These are phyloP conservation scores for Mychonastes homosphaera DNA, from an alignment of 139 green algal species.

Conservation along the genomic window DNA sequence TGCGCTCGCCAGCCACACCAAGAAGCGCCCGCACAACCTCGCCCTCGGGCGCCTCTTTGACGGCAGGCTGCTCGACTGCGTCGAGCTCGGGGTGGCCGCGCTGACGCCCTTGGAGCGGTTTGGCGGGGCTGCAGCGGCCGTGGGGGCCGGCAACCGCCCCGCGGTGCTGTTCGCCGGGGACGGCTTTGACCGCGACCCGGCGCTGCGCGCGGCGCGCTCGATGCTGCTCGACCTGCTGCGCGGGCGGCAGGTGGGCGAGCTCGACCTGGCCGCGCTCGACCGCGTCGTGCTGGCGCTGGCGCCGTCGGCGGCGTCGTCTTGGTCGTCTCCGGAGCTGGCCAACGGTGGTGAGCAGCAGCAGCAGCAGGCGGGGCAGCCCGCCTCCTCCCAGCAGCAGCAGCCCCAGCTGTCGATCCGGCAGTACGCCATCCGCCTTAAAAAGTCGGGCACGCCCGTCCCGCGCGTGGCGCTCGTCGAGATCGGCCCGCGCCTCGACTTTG, in stretches of 20 bases:
- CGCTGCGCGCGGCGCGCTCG: conserved; percentile 51
- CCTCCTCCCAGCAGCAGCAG: too few relatives aligned
- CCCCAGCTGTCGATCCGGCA: too few relatives aligned
- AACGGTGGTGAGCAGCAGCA: too few relatives aligned
- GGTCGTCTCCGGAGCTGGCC: too few relatives aligned
- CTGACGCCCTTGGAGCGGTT: conserved; percentile 37
- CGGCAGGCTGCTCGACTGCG: conserved; percentile 71
- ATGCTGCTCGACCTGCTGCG: conserved; percentile 84
- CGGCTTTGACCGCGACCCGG: conserved; percentile 60
- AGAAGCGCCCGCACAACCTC: conserved; percentile 96
- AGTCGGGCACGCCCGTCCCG: conserved; percentile 35
- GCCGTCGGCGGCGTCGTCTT: too few relatives aligned
- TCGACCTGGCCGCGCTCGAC: conserved; percentile 75
- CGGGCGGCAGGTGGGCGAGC: conserved; percentile 36
- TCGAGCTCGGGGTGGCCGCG: conserved; percentile 64
- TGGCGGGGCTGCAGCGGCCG: conserved; percentile 19
- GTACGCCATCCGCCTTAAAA: conserved; percentile 19
- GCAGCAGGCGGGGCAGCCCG: conserved; percentile 12
- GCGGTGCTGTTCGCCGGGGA: conserved; percentile 78
- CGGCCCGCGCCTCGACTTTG: conserved; percentile 65
- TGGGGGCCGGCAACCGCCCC: conserved; percentile 53
- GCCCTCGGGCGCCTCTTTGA: conserved; percentile 85
- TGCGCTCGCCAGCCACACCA: conserved; percentile 71
- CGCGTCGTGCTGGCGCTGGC: conserved; percentile 52
- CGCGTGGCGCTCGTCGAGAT: conserved; percentile 71